Evolutionary conservation across 179 eudicot species (phyloP).

Genomic region (Vitellaria paradoxa): DNA sequence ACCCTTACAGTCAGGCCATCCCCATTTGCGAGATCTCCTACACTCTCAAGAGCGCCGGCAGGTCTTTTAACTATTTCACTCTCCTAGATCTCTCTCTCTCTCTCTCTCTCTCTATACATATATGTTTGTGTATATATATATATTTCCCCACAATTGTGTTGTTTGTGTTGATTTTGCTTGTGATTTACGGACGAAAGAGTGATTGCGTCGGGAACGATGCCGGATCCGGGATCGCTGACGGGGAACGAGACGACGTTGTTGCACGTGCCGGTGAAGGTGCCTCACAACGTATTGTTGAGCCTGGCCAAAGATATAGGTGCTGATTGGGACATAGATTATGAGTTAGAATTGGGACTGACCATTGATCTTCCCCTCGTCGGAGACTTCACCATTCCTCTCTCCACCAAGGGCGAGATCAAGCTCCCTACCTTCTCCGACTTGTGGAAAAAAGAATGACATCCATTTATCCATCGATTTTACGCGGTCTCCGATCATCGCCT

Average conservation of each 20-base stretch:
- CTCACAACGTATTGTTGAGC: conserved; percentile 55
- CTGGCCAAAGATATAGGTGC: conserved; percentile 50
- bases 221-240: conserved; percentile 67
- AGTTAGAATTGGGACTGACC: conserved; percentile 44
- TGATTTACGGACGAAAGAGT: conserved; percentile 22
- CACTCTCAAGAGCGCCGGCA: conserved; percentile 51
- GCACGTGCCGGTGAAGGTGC: conserved; percentile 57
- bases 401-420: conserved; percentile 64
- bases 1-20: conserved; percentile 56
- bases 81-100: neutral
- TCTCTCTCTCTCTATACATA: neutral
- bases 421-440: conserved; percentile 55
- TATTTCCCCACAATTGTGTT: too few relatives aligned
- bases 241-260: conserved; percentile 49
- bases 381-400: conserved; percentile 58
- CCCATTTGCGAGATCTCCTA: conserved; percentile 76
- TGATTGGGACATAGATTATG: conserved; percentile 80
- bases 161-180: too few relatives aligned
- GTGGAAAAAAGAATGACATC: conserved; percentile 19
- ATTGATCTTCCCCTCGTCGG: conserved; percentile 69
- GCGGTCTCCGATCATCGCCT: too few relatives aligned
- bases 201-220: conserved; percentile 52
- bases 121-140: neutral
- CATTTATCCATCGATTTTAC: neutral
- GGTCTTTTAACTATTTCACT: conserved; percentile 24